These are phyloP conservation scores for Calocera viscosa DNA, from an alignment of 768 basidiomycete species.

Conservation along the genomic window DNA sequence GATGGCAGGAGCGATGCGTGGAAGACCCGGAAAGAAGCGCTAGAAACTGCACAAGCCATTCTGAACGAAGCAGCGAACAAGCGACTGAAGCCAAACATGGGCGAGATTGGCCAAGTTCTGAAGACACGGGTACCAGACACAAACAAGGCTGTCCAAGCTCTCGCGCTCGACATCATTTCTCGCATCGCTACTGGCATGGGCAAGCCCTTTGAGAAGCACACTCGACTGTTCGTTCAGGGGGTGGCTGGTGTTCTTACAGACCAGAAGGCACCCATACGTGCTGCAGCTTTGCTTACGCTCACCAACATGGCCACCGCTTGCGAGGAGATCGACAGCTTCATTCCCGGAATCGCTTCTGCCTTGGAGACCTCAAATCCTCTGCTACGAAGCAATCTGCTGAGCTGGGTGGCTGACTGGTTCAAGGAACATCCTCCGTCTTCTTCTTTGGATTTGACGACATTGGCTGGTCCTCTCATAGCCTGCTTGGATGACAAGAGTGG, in stretches of 20 bases:
- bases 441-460: conserved; percentile 53
- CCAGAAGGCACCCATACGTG: conserved; percentile 77
- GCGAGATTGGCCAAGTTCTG: conserved; percentile 79
- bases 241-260: conserved; percentile 80
- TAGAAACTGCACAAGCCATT: conserved; percentile 69
- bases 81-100: conserved; percentile 79
- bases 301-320: conserved; percentile 73
- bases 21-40: conserved; percentile 92
- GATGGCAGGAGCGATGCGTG: conserved; percentile 88
- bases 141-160: conserved; percentile 83
- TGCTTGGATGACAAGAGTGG: conserved; percentile 83
- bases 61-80: conserved; percentile 88
- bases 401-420: conserved; percentile 72
- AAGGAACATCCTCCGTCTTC: conserved; percentile 46
- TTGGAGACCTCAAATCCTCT: conserved; percentile 80
- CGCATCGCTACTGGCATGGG: conserved; percentile 92
- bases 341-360: conserved; percentile 60
- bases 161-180: conserved; percentile 81
- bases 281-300: conserved; percentile 63
- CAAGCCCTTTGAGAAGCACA: conserved; percentile 84
- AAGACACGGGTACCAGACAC: conserved; percentile 82
- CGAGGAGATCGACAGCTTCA: conserved; percentile 72
- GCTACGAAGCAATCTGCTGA: conserved; percentile 64
- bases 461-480: conserved; percentile 51
- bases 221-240: conserved; percentile 59